These are phyloP conservation scores for Cladophialophora immunda DNA, from an alignment of 2,329 filamentous ascomycete genomes.

Conservation along the genomic window DNA sequence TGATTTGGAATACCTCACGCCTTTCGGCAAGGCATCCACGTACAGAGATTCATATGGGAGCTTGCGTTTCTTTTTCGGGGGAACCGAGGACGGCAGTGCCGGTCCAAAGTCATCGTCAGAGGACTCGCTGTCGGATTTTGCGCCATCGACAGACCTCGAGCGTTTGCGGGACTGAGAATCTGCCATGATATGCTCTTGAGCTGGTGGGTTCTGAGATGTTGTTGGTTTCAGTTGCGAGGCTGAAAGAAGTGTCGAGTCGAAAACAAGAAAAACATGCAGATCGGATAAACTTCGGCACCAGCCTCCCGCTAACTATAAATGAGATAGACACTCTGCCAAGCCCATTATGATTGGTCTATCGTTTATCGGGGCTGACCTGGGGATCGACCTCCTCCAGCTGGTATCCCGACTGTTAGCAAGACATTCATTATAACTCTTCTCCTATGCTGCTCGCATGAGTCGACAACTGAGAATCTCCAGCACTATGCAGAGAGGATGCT, in stretches of 20 bases:
- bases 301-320: background rate
- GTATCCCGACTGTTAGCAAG: no score
- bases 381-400: no score
- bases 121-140: constrained; percentile 54
- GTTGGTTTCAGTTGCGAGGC: background rate
- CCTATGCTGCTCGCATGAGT: no score
- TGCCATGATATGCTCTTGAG: constrained; percentile 25
- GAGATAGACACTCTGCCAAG: background rate
- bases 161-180: constrained; percentile 30
- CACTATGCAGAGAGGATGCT: no score
- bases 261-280: background rate
- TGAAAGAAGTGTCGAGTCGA: background rate
- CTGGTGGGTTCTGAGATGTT: background rate
- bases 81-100: constrained; percentile 79
- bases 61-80: constrained; percentile 89
- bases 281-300: background rate
- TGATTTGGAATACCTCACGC: constrained; percentile 87
- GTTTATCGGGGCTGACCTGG: background rate
- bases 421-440: no score
- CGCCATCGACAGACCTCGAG: constrained; percentile 24
- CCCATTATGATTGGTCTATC: background rate
- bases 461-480: no score
- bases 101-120: constrained; percentile 94
- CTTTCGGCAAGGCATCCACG: constrained; percentile 83
- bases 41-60: constrained; percentile 96